Conservation (phyloP, 73 alveolate genomes). For the Strombidium stylifer region DNA sequence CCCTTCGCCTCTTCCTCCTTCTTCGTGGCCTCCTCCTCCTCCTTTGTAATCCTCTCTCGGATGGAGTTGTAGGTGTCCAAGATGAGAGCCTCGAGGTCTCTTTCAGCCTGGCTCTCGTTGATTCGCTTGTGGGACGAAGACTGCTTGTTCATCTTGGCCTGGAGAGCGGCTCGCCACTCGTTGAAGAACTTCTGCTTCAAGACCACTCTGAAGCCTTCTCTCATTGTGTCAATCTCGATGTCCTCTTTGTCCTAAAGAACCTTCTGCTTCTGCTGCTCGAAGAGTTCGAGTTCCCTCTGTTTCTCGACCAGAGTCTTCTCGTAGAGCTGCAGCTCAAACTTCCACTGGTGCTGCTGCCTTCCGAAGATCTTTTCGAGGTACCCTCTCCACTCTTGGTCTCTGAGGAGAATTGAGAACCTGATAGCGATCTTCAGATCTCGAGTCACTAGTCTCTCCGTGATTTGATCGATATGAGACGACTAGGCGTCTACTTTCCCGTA, state of each 20-base stretch:
- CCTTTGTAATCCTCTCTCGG: neutral
- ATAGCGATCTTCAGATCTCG: conserved; percentile 14
- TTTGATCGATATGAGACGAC: neutral
- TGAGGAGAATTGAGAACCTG: conserved; percentile 11
- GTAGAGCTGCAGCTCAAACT: neutral
- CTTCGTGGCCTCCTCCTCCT: neutral
- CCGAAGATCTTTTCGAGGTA: neutral
- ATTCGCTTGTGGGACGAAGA: no score
- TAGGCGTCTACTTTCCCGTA: neutral
- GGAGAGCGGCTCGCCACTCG: no score
- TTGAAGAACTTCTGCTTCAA: neutral
- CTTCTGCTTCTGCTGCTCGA: neutral
- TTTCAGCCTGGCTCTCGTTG: no score
- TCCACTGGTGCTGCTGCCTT: neutral
- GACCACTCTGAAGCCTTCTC: conserved; percentile 14
- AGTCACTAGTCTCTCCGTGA: neutral
- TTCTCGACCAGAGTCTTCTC: conserved; percentile 11
- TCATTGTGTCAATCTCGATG: conserved; percentile 23
- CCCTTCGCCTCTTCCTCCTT: no score
- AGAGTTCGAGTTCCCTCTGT: conserved; percentile 6
- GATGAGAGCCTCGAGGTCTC: no score
- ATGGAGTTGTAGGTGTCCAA: no score
- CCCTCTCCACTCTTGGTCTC: neutral
- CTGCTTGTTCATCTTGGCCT: no score
- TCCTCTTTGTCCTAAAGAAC: neutral